Conservation (phyloP, 2,329 filamentous ascomycete genomes). For the Lomentospora prolificans region DNA sequence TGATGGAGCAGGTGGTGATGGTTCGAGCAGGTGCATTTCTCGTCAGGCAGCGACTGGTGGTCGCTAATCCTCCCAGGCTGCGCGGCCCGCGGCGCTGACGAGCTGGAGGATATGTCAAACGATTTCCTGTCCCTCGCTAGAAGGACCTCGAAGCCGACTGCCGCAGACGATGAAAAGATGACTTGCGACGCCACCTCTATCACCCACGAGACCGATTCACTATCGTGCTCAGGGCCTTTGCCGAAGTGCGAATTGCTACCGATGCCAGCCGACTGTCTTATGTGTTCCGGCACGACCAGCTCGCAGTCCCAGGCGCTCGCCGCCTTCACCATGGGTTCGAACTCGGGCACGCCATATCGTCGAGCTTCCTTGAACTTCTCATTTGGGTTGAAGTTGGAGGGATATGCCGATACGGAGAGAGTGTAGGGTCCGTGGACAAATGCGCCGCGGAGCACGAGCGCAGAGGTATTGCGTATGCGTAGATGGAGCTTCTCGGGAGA, state of each 20-base stretch:
- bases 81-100: constrained; percentile 33
- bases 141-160: constrained; percentile 79
- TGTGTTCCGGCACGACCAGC: constrained; percentile 68
- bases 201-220: constrained; percentile 67
- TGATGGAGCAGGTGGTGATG: constrained; percentile 46
- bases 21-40: constrained; percentile 32
- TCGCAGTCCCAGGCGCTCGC: constrained; percentile 77
- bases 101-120: constrained; percentile 50
- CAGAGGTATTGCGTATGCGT: constrained; percentile 84
- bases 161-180: constrained; percentile 81
- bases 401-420: constrained; percentile 77
- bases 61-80: constrained; percentile 67
- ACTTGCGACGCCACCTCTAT: constrained; percentile 89
- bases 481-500: constrained; percentile 72
- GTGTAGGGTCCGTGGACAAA: constrained; percentile 96
- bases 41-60: constrained; percentile 55
- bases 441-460: constrained; percentile 82
- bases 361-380: constrained; percentile 60
- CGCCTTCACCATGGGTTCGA: constrained; percentile 93
- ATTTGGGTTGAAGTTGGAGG: constrained; percentile 75
- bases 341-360: constrained; percentile 72
- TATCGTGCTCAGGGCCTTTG: constrained; percentile 32
- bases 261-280: constrained; percentile 52
- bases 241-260: constrained; percentile 36
- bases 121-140: constrained; percentile 81